These are phyloP conservation scores for Hypoxylon rubiginosum DNA, from an alignment of 2,329 filamentous ascomycete species.

Conservation along the genomic window DNA sequence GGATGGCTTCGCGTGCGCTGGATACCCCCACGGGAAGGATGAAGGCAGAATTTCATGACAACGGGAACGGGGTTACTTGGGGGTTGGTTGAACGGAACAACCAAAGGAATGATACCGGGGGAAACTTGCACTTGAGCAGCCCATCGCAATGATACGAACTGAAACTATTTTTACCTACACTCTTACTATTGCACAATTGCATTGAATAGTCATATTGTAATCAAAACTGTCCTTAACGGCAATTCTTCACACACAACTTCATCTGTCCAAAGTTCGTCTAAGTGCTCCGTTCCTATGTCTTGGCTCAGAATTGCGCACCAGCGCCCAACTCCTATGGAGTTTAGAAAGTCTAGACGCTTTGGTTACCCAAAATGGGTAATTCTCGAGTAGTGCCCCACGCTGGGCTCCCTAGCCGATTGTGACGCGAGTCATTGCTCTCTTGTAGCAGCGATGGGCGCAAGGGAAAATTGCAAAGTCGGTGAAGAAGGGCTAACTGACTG, in stretches of 20 bases:
- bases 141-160: conserved; percentile 39
- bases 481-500: conserved; percentile 26
- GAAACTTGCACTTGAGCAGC: conserved; percentile 32
- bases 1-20: conserved; percentile 48
- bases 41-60: conserved; percentile 40
- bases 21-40: conserved; percentile 51
- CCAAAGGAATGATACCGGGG: conserved; percentile 40
- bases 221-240: conserved; percentile 28
- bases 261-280: conserved; percentile 9
- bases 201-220: conserved; percentile 33
- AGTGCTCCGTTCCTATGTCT: conserved; percentile 7
- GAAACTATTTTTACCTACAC: conserved; percentile 34
- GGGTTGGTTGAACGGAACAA: conserved; percentile 37
- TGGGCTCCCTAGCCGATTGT: conserved; percentile 22
- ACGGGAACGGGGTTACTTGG: conserved; percentile 31
- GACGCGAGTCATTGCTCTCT: conserved; percentile 34
- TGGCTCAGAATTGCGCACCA: conserved; percentile 10
- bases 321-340: background rate
- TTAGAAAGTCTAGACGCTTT: conserved; percentile 20
- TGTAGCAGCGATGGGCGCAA: conserved; percentile 30
- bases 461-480: conserved; percentile 37
- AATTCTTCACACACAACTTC: conserved; percentile 24
- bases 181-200: conserved; percentile 22
- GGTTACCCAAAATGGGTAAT: conserved; percentile 32
- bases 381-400: conserved; percentile 23